These are phyloP conservation scores for Thymus quinquecostatus DNA, from an alignment of 257 asterid species.

Conservation along the genomic window DNA sequence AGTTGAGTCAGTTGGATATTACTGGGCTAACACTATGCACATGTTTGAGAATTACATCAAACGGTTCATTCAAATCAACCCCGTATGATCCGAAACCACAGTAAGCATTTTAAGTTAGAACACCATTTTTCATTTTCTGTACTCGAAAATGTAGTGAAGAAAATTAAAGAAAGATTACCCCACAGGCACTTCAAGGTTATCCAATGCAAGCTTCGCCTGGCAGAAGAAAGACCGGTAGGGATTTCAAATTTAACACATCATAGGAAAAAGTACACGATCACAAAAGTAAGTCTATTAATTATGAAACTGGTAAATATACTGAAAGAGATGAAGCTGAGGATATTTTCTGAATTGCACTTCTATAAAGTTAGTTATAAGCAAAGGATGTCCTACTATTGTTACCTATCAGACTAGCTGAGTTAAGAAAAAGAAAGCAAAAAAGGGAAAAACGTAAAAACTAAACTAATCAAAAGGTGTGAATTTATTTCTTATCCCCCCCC, in stretches of 20 bases:
- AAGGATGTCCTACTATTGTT: no score
- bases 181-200: conserved; percentile 84
- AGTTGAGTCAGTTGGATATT: neutral
- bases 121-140: conserved; percentile 10
- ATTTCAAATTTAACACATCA: neutral
- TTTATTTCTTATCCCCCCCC: no score
- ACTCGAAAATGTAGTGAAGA: conserved; percentile 12
- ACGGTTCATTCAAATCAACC: conserved; percentile 7
- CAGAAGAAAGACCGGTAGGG: conserved; percentile 24
- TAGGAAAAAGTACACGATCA: conserved; percentile 9
- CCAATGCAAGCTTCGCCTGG: conserved; percentile 78
- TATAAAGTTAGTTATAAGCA: no score
- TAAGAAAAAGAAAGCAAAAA: no score
- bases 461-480: no score
- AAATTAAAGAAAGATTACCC: conserved; percentile 51
- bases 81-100: conserved; percentile 13
- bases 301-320: neutral
- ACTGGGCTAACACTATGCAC: conserved; percentile 5
- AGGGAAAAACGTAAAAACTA: no score
- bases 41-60: conserved; percentile 24
- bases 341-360: no score
- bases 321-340: no score
- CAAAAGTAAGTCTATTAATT: neutral
- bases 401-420: no score
- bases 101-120: neutral